phyloP scores from a whole-genome alignment of 805 yeast species.

The Saccharomycopsis guyanensis region DNA sequence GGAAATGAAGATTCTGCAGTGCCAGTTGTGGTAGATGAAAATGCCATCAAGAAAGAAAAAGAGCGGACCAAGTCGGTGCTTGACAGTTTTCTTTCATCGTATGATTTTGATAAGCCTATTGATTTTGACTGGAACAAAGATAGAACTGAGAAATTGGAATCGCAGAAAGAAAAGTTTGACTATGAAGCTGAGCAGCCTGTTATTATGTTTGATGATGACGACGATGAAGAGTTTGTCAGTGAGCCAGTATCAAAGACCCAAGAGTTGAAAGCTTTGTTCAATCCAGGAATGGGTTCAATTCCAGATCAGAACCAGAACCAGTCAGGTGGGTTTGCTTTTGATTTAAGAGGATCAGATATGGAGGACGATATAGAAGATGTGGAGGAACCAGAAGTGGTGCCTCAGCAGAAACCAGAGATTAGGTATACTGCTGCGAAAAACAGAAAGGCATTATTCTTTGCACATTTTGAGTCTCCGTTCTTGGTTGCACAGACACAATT shows the following conservation, averaged over 20 bases:
- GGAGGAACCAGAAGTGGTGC: background rate
- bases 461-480: conserved; percentile 81
- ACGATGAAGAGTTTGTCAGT: conserved; percentile 24
- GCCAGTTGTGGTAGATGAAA: conserved; percentile 24
- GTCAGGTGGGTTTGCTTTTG: conserved; percentile 22
- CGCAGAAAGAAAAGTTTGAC: conserved; percentile 39
- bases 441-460: conserved; percentile 61
- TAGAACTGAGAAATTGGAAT: conserved; percentile 32
- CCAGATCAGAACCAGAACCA: conserved; percentile 25
- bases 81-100: conserved; percentile 38
- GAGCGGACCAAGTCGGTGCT: conserved; percentile 40
- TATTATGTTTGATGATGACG: conserved; percentile 22
- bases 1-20: conserved; percentile 18
- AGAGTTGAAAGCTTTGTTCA: conserved; percentile 15
- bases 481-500: conserved; percentile 78
- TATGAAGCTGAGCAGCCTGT: conserved; percentile 29
- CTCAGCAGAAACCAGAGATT: background rate
- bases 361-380: conserved; percentile 25
- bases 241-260: conserved; percentile 8
- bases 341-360: conserved; percentile 24
- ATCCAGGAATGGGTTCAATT: conserved; percentile 1
- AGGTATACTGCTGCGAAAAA: conserved; percentile 22
- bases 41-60: conserved; percentile 34
- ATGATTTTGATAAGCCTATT: conserved; percentile 47
- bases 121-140: conserved; percentile 31